A percentile compares a stretch with the other conserved stretches of the same genome.
Evolutionary conservation across 768 basidiomycete species (phyloP).

Genomic region (Mycena olivaceomarginata): DNA sequence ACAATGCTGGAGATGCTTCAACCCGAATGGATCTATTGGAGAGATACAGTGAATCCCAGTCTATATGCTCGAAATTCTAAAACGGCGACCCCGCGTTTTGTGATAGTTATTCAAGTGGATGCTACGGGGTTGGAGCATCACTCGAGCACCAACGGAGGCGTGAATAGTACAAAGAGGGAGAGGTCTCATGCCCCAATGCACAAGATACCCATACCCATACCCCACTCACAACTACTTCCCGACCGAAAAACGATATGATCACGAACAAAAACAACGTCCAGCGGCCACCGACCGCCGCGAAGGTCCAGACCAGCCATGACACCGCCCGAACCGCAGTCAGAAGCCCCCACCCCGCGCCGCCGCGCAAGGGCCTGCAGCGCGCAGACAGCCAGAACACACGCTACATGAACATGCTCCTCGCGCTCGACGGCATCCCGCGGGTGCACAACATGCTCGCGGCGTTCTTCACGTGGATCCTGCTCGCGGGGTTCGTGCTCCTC

Average conservation of each 20-base stretch:
- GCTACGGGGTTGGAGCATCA: background rate
- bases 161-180: background rate
- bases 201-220: background rate
- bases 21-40: too few species aligned
- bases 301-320: slow-evolving; percentile 29
- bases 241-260: slow-evolving; percentile 21
- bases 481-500: slow-evolving; percentile 80
- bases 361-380: slow-evolving; percentile 22
- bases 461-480: slow-evolving; percentile 79
- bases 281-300: slow-evolving; percentile 9
- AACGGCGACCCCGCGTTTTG: background rate
- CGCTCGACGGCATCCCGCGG: slow-evolving; percentile 72
- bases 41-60: too few species aligned
- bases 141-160: background rate
- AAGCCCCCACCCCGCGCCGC: background rate
- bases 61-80: too few species aligned
- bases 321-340: background rate
- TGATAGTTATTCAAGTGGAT: background rate
- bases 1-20: too few species aligned
- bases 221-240: background rate
- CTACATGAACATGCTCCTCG: slow-evolving; percentile 79
- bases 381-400: slow-evolving; percentile 63
- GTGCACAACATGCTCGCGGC: slow-evolving; percentile 68
- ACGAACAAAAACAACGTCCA: slow-evolving; percentile 20
- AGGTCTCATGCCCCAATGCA: background rate